Evolutionary conservation across 2,329 filamentous ascomycete species (phyloP).

Genomic region (Exophiala mesophila): DNA sequence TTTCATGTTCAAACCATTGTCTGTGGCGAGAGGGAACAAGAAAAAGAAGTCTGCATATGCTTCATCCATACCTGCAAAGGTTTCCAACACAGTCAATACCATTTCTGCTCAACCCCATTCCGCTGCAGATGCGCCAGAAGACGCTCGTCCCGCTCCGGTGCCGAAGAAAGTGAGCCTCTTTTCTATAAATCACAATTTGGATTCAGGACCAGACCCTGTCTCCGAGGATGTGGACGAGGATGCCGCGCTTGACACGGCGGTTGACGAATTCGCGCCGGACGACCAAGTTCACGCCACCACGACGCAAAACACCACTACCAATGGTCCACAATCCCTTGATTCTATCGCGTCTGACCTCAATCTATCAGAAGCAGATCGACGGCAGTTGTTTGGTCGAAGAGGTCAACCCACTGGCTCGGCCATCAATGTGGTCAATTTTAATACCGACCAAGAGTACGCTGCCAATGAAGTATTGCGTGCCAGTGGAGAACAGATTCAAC

Average conservation of each 20-base stretch:
- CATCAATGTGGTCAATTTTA: constrained; percentile 75
- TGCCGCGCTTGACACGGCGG: constrained; percentile 8
- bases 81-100: constrained; percentile 39
- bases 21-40: constrained; percentile 68
- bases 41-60: constrained; percentile 53
- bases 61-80: constrained; percentile 9
- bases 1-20: constrained; percentile 83
- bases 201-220: constrained; percentile 5
- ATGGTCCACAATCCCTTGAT: constrained; percentile 54
- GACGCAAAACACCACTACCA: constrained; percentile 12
- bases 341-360: constrained; percentile 72
- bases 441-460: constrained; percentile 80
- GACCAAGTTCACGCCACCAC: constrained; percentile 12
- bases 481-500: constrained; percentile 62
- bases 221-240: constrained; percentile 9
- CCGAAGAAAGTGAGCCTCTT: constrained; percentile 44
- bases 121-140: too few relatives aligned
- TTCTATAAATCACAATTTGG: constrained; percentile 26
- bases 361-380: constrained; percentile 67
- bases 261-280: constrained; percentile 18
- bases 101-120: neutral
- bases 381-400: constrained; percentile 77
- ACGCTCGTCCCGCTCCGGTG: constrained; percentile 32
- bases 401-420: constrained; percentile 35
- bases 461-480: constrained; percentile 74